These are phyloP conservation scores for Stephanocyclus meneghinianus DNA, from an alignment of 352 stramenopile species.

Conservation along the genomic window DNA sequence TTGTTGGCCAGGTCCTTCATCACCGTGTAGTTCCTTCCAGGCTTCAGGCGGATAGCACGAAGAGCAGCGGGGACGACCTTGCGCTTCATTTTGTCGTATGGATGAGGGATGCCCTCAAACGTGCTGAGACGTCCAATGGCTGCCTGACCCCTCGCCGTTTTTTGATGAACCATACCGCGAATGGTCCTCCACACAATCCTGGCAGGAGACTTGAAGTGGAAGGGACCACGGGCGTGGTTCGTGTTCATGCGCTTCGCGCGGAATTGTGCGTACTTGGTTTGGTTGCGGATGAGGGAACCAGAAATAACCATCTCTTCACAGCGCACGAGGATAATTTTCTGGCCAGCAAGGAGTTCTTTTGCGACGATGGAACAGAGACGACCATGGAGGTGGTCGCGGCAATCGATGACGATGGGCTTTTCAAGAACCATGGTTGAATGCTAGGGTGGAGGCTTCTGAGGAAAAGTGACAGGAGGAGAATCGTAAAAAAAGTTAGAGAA, in stretches of 20 bases:
- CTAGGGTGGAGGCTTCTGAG: not conserved
- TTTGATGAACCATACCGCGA: constrained; percentile 99
- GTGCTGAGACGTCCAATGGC: constrained; percentile 95
- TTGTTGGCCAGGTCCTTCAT: constrained; percentile 92
- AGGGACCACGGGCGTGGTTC: constrained; percentile 93
- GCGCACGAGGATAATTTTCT: constrained; percentile 97
- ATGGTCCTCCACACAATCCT: constrained; percentile 92
- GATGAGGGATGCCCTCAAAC: constrained; percentile 98
- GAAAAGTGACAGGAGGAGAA: not conserved
- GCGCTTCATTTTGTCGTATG: constrained; percentile 98
- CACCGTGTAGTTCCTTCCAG: constrained; percentile 91
- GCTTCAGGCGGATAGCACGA: constrained; percentile 90
- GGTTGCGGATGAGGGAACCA: constrained; percentile 87
- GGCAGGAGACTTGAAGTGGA: constrained; percentile 96
- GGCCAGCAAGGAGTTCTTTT: constrained; percentile 98
- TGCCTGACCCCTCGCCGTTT: constrained; percentile 93
- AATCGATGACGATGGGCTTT: constrained; percentile 96
- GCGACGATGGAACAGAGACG: constrained; percentile 97
- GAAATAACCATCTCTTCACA: constrained; percentile 98
- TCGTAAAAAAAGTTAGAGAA: not conserved
- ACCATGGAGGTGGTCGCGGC: constrained; percentile 96
- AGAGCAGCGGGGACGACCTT: constrained; percentile 97
- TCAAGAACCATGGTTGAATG: constrained; percentile 71
- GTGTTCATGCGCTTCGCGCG: constrained; percentile 97
- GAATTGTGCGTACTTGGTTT: constrained; percentile 97